These are phyloP conservation scores for Talaromyces sp. DNA, from an alignment of 2,329 filamentous ascomycete genomes.

Conservation along the genomic window DNA sequence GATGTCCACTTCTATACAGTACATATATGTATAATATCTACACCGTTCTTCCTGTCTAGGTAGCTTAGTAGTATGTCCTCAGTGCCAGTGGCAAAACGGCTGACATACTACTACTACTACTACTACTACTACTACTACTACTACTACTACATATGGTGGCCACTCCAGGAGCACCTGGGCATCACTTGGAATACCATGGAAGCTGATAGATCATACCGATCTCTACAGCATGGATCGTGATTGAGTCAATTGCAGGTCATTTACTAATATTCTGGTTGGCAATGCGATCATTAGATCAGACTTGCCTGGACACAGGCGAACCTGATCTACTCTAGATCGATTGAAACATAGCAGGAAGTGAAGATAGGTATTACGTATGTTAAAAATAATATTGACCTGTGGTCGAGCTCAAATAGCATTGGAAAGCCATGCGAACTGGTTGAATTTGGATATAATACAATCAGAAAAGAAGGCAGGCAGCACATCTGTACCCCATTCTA, in stretches of 20 bases:
- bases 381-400: not conserved
- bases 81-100: no score
- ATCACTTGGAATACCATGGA: constrained; percentile 6
- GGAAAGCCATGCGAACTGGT: not conserved
- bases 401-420: not conserved
- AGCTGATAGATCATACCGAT: not conserved
- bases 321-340: not conserved
- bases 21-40: no score
- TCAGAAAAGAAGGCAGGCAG: constrained; percentile 3
- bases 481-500: not conserved
- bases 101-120: no score
- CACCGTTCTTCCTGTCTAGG: no score
- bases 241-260: no score
- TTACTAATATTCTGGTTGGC: no score
- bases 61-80: no score
- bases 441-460: constrained; percentile 11
- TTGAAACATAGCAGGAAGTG: not conserved
- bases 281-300: no score
- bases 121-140: no score
- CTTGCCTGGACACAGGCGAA: no score
- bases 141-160: not conserved
- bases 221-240: no score
- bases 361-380: not conserved
- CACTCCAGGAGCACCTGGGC: no score
- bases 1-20: not conserved